Conservation (phyloP, 768 basidiomycete species). For the Chlorophyllum brunneum region DNA sequence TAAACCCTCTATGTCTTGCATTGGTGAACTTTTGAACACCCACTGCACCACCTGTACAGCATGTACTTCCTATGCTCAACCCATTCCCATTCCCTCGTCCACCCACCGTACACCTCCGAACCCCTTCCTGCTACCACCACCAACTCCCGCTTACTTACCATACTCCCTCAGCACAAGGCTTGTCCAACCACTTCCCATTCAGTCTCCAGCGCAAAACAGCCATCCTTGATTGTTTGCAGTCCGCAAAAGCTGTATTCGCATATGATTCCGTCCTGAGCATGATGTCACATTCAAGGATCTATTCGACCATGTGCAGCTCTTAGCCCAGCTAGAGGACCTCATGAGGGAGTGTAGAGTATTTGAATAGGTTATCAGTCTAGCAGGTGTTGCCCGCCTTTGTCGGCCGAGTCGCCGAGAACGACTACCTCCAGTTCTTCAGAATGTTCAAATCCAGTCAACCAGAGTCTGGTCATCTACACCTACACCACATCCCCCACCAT, state of each 20-base stretch:
- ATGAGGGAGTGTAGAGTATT: conserved; percentile 40
- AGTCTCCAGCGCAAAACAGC: conserved; percentile 68
- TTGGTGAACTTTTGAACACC: conserved; percentile 38
- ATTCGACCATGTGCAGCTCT: conserved; percentile 74
- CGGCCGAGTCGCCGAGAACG: background rate
- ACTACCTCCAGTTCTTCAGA: conserved; percentile 12
- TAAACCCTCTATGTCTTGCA: conserved; percentile 55
- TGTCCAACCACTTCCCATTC: conserved; percentile 31
- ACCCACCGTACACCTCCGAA: conserved; percentile 69
- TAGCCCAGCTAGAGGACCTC: conserved; percentile 73
- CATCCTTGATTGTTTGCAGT: conserved; percentile 78
- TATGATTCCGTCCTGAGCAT: conserved; percentile 73
- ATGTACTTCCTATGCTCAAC: conserved; percentile 75
- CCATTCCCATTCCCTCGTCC: conserved; percentile 60
- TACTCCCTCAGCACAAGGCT: conserved; percentile 20
- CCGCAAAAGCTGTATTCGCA: conserved; percentile 70
- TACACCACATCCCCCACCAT: background rate
- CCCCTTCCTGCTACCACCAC: conserved; percentile 55
- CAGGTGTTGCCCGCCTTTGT: conserved; percentile 13
- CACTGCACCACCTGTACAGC: conserved; percentile 19
- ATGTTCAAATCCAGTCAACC: conserved; percentile 15
- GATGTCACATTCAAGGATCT: conserved; percentile 77
- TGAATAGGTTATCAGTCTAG: conserved; percentile 36
- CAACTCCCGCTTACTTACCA: no score
- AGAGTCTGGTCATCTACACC: background rate